Conservation (phyloP, 257 asterid species). For the Paulownia fortunei region DNA sequence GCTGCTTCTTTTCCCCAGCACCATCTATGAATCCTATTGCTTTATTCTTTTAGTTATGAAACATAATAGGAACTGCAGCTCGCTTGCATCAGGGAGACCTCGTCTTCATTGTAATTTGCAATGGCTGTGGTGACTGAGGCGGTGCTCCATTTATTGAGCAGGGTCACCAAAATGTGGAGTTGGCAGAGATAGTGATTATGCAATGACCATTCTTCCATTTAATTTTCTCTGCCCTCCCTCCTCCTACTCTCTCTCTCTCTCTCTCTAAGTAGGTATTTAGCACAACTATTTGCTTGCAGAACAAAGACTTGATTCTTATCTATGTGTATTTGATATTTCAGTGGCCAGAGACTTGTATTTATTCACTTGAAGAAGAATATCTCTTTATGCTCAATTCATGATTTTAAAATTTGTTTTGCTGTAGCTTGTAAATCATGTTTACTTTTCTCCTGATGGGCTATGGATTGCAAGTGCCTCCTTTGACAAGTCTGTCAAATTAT, state of each 20-base stretch:
- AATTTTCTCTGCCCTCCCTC: not conserved
- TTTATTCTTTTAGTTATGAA: not conserved
- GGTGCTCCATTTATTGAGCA: not conserved
- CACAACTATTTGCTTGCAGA: slow-evolving; percentile 10
- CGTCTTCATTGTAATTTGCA: not conserved
- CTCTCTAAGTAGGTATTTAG: not conserved
- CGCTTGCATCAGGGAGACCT: too few relatives aligned
- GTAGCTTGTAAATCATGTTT: slow-evolving; percentile 96
- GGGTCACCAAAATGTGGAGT: not conserved
- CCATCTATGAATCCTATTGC: not conserved
- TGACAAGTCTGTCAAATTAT: slow-evolving; percentile 90
- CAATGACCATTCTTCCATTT: not conserved
- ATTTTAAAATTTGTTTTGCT: slow-evolving; percentile 28
- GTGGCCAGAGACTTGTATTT: not conserved
- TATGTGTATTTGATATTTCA: not conserved
- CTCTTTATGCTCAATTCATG: not conserved
- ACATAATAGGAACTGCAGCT: not conserved
- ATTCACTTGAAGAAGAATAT: not conserved
- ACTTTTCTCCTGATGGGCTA: slow-evolving; percentile 94
- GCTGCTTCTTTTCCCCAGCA: not conserved
- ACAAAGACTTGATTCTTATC: not conserved
- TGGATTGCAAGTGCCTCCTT: slow-evolving; percentile 99
- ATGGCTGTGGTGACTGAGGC: not conserved
- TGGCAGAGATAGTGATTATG: not conserved
- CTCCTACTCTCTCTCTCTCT: not conserved